A percentile compares a stretch with the other conserved stretches of the same genome.
Evolutionary conservation across 1,284 basidiomycete species (phyloP).

Genomic region (Ceratobasidium sp.): DNA sequence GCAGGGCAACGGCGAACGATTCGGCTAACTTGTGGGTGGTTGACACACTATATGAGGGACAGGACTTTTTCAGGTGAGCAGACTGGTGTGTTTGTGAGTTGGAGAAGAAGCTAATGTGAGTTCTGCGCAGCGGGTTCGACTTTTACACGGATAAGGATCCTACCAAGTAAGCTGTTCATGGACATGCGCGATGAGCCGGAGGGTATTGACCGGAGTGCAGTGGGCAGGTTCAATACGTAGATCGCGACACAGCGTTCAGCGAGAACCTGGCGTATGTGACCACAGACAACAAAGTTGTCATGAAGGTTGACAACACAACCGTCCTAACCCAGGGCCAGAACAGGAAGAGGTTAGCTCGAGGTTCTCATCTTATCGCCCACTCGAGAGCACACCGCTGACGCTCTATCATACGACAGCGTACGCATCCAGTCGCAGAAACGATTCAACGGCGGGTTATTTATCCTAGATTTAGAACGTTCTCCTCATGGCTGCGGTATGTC

Average conservation of each 20-base stretch:
- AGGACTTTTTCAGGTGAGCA: slow-evolving; percentile 50
- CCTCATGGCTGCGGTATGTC: slow-evolving; percentile 78
- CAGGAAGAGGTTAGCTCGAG: slow-evolving; percentile 47
- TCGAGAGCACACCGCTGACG: not conserved
- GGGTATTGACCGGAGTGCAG: slow-evolving; percentile 50
- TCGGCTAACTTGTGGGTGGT: slow-evolving; percentile 47
- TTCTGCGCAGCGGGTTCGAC: slow-evolving; percentile 27
- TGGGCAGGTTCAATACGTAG: slow-evolving; percentile 70
- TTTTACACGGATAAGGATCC: slow-evolving; percentile 41
- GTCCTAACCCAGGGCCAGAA: slow-evolving; percentile 44
- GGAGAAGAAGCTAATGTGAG: not conserved
- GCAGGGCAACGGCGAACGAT: slow-evolving; percentile 15
- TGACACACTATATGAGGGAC: slow-evolving; percentile 45
- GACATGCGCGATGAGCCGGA: too few species aligned
- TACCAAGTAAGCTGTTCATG: slow-evolving; percentile 29
- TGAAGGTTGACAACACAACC: slow-evolving; percentile 50
- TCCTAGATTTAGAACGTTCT: slow-evolving; percentile 74
- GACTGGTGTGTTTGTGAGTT: not conserved
- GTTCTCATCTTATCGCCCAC: not conserved
- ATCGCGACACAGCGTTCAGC: slow-evolving; percentile 45
- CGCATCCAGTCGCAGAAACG: slow-evolving; percentile 52
- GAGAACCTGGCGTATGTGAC: slow-evolving; percentile 48
- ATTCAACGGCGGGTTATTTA: slow-evolving; percentile 75
- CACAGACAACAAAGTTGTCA: slow-evolving; percentile 47
- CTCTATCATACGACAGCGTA: slow-evolving; percentile 48